Conservation (phyloP, 192 early-diverging fungal genomes). For the Entophlyctis helioformis region DNA sequence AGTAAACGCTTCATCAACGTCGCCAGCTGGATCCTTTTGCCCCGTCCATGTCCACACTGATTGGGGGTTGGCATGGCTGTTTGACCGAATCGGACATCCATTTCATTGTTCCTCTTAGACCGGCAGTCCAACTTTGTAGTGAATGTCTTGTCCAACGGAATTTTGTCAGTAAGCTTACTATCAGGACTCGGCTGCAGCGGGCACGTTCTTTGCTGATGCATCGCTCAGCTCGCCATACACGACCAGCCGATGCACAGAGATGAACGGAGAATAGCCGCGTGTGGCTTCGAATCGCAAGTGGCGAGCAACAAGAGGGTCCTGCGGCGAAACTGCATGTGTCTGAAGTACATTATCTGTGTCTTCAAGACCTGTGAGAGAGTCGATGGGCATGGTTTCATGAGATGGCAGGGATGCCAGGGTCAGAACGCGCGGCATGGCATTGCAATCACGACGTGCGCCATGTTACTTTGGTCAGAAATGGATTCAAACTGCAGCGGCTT, state of each 20-base stretch:
- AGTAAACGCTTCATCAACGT: not conserved
- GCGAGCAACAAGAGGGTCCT: not conserved
- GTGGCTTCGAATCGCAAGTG: slow-evolving; percentile 6
- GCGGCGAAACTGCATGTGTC: not conserved
- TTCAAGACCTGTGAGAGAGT: slow-evolving; percentile 1
- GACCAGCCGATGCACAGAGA: slow-evolving; percentile 6
- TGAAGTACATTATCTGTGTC: slow-evolving; percentile 7
- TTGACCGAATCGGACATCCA: not conserved
- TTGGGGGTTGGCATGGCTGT: not conserved
- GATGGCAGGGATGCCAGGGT: no score
- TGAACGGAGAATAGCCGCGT: slow-evolving; percentile 10
- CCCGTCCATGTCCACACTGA: not conserved
- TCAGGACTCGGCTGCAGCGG: no score
- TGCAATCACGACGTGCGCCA: no score
- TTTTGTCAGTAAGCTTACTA: not conserved
- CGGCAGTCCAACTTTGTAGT: not conserved
- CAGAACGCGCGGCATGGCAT: not conserved
- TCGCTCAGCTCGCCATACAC: slow-evolving; percentile 7
- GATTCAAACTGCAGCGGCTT: slow-evolving; percentile 6
- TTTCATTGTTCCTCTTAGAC: not conserved
- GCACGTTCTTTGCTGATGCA: not conserved
- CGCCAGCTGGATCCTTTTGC: not conserved
- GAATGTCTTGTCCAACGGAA: not conserved
- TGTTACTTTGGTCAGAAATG: slow-evolving; percentile 3
- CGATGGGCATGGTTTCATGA: no score